Evolutionary conservation across 805 yeast species (phyloP).

Genomic region (Candida nemodendra): DNA sequence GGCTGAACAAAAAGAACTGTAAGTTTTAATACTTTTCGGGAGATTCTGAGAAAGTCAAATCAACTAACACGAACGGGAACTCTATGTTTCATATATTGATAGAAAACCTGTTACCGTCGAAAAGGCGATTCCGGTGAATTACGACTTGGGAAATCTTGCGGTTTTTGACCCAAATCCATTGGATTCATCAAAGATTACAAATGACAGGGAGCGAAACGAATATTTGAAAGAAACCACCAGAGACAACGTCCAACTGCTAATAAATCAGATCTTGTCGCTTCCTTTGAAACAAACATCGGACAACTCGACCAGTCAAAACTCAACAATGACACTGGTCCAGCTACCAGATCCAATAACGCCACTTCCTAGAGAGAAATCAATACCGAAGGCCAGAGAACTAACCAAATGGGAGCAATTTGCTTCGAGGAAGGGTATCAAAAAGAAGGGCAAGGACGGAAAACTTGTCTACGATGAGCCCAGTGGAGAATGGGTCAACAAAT

Average conservation of each 20-base stretch:
- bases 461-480: constrained; percentile 84
- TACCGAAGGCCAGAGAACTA: constrained; percentile 88
- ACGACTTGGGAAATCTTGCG: constrained; percentile 87
- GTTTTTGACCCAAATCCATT: constrained; percentile 88
- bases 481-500: constrained; percentile 96
- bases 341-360: constrained; percentile 81
- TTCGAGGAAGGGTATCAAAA: constrained; percentile 87
- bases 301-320: constrained; percentile 46
- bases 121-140: constrained; percentile 84
- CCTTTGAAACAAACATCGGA: constrained; percentile 84
- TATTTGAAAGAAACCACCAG: constrained; percentile 68
- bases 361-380: constrained; percentile 91
- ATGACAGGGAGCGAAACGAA: constrained; percentile 57
- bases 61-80: background rate
- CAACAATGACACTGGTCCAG: constrained; percentile 77
- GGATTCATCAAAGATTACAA: constrained; percentile 56
- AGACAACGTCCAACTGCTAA: constrained; percentile 88
- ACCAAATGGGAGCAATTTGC: constrained; percentile 99
- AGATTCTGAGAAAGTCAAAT: too few relatives aligned
- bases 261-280: constrained; percentile 85
- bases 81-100: too few relatives aligned
- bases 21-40: constrained; percentile 12
- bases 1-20: constrained; percentile 19
- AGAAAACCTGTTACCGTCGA: constrained; percentile 82
- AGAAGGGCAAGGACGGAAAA: constrained; percentile 88